These are phyloP conservation scores for Kluyveromyces dobzhanskii DNA, from an alignment of 805 yeast species.

Conservation along the genomic window DNA sequence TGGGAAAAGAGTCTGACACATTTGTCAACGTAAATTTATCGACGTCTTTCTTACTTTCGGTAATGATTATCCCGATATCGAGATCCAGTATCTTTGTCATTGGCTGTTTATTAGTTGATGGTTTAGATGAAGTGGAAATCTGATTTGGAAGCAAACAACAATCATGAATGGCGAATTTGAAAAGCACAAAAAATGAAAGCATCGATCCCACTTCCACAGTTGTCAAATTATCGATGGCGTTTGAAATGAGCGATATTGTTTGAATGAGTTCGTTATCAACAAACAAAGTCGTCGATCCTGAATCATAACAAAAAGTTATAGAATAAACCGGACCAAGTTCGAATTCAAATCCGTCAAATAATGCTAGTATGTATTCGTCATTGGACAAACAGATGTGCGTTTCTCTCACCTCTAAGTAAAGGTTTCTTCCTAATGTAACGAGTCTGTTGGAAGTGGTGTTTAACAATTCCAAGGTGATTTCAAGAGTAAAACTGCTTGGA, in stretches of 20 bases:
- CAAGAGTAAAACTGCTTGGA: conserved; percentile 6
- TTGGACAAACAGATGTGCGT: conserved; percentile 22
- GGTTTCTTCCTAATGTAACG: conserved; percentile 17
- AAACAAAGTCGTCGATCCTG: conserved; percentile 11
- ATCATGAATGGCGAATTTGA: conserved; percentile 3
- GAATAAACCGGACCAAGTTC: conserved; percentile 15
- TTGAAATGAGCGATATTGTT: conserved; percentile 14
- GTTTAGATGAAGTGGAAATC: too few species aligned
- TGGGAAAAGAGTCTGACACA: background rate
- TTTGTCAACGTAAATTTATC: background rate
- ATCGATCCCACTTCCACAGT: conserved; percentile 27
- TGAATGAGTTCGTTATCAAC: conserved; percentile 19
- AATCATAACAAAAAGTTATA: conserved; percentile 11
- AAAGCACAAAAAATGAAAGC: conserved; percentile 25
- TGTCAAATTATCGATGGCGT: conserved; percentile 8
- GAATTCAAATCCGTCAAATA: conserved; percentile 23
- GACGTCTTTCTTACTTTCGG: background rate
- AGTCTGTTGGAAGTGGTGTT: conserved; percentile 23
- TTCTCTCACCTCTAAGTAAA: conserved; percentile 25
- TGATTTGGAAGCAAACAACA: background rate
- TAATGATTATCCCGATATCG: background rate
- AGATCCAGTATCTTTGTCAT: conserved; percentile 1
- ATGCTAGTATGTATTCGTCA: conserved; percentile 22
- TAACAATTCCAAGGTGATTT: conserved; percentile 25
- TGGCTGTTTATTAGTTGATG: too few species aligned